Conservation (phyloP, 306 rosid genomes). For the Cicer arietinum region DNA sequence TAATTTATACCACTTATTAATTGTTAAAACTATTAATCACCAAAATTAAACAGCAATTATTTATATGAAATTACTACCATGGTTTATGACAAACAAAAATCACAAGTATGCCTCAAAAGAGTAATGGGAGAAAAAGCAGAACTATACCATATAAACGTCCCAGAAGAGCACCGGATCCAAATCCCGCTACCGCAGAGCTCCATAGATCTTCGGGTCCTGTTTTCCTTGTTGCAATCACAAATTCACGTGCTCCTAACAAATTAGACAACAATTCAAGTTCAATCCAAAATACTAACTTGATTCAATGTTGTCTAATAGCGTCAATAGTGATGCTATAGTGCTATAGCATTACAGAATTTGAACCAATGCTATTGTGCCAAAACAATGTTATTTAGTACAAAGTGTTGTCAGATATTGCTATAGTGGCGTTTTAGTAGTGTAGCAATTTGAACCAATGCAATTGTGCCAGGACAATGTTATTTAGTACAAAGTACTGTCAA, state of each 20-base stretch:
- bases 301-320: too few species aligned
- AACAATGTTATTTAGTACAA: too few species aligned
- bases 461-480: too few species aligned
- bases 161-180: conserved; percentile 85
- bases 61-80: neutral
- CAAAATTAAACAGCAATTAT: conserved; percentile 2
- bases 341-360: too few species aligned
- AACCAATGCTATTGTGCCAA: too few species aligned
- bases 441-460: too few species aligned
- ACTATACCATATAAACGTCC: conserved; percentile 88
- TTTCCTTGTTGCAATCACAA: conserved; percentile 66
- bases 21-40: neutral
- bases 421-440: too few species aligned
- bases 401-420: too few species aligned
- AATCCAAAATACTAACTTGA: neutral
- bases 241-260: conserved; percentile 79
- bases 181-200: conserved; percentile 80
- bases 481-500: too few species aligned
- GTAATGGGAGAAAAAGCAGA: conserved; percentile 27
- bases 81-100: conserved; percentile 1
- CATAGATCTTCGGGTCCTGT: conserved; percentile 76
- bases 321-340: too few species aligned
- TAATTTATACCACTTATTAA: conserved; percentile 21
- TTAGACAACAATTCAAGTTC: conserved; percentile 34
- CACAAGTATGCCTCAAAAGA: conserved; percentile 10